Percentiles rank a stretch among this genome's conserved stretches.
Evolutionary conservation across 2,329 filamentous ascomycete genomes (phyloP).

Genomic region (Chrysosporium queenslandicum): DNA sequence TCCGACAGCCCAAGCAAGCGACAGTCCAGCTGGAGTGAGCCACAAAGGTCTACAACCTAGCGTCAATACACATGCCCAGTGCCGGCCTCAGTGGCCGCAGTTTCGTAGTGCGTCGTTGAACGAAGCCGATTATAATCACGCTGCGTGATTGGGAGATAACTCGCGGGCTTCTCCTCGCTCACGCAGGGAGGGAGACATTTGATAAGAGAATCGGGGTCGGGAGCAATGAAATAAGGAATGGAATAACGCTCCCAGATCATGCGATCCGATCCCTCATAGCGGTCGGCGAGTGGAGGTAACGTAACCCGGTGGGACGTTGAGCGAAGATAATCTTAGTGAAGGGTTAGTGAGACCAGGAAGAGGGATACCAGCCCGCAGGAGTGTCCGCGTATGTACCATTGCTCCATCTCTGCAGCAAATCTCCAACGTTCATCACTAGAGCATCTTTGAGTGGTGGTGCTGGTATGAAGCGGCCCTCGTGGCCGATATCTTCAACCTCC

Average conservation of each 20-base stretch:
- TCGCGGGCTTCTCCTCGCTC: constrained; percentile 36
- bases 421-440: constrained; percentile 43
- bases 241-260: constrained; percentile 47
- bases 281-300: constrained; percentile 35
- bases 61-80: constrained; percentile 6
- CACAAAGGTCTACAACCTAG: too few species aligned
- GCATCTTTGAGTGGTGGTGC: constrained; percentile 34
- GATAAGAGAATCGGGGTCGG: constrained; percentile 43
- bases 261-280: constrained; percentile 30
- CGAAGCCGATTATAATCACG: constrained; percentile 24
- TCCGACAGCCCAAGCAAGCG: too few species aligned
- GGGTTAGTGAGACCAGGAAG: constrained; percentile 36
- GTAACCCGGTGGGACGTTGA: constrained; percentile 48
- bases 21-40: too few species aligned
- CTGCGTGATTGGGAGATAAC: constrained; percentile 43
- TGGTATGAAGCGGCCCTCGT: constrained; percentile 33
- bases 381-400: constrained; percentile 31
- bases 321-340: constrained; percentile 28
- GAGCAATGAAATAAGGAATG: constrained; percentile 50
- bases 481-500: constrained; percentile 40
- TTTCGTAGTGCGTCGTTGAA: constrained; percentile 10
- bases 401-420: constrained; percentile 43
- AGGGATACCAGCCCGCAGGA: too few species aligned
- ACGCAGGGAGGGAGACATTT: constrained; percentile 44
- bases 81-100: constrained; percentile 7